Evolutionary conservation across 2,329 filamentous ascomycete species (phyloP).

Genomic region (Trichoderma breve): DNA sequence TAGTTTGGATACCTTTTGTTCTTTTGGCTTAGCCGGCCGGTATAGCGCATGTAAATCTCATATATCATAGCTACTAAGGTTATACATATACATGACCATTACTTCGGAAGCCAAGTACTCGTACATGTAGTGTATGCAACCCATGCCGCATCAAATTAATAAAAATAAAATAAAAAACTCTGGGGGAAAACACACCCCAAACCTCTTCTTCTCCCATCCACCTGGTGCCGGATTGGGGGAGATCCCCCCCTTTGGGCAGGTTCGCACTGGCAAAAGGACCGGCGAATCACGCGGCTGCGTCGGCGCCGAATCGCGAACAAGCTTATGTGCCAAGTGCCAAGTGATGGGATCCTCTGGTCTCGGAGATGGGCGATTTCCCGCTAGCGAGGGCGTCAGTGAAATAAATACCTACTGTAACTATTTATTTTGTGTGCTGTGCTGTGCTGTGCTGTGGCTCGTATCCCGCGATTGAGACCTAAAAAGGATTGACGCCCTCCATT

Average conservation of each 20-base stretch:
- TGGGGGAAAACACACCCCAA: not conserved
- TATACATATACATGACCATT: not conserved
- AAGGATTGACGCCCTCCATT: not conserved
- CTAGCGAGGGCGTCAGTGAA: not conserved
- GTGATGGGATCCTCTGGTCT: not conserved
- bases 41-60: not conserved
- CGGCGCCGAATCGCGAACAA: not conserved
- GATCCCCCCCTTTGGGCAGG: not conserved
- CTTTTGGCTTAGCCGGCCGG: not conserved
- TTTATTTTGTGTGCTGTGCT: no score
- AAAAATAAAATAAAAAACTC: not conserved
- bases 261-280: constrained; percentile 1
- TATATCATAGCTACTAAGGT: not conserved
- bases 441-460: not conserved
- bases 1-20: not conserved
- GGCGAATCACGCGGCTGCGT: constrained; percentile 10
- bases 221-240: not conserved
- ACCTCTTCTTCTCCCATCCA: not conserved
- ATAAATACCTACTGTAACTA: not conserved
- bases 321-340: not conserved
- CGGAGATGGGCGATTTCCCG: constrained; percentile 1
- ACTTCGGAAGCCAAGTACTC: no score
- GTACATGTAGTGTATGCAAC: not conserved
- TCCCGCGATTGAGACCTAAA: not conserved
- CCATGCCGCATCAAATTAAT: not conserved